Conservation (phyloP, 345 rosid genomes). For the Euphorbia lathyris region DNA sequence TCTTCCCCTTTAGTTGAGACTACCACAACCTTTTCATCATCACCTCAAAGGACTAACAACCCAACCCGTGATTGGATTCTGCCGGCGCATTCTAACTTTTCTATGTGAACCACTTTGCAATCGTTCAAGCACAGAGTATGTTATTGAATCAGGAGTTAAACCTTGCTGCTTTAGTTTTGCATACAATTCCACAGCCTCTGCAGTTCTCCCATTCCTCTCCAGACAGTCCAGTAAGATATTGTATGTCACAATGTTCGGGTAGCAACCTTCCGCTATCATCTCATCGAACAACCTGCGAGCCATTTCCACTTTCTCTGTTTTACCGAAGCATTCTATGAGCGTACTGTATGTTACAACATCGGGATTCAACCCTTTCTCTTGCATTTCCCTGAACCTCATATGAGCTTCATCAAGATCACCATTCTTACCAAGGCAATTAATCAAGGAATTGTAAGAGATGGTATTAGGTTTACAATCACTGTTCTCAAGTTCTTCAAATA, state of each 20-base stretch:
- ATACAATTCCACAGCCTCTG: conserved; percentile 80
- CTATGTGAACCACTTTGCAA: conserved; percentile 69
- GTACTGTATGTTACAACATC: conserved; percentile 94
- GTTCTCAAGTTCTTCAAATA: conserved; percentile 83
- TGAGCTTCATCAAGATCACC: conserved; percentile 97
- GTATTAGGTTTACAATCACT: conserved; percentile 67
- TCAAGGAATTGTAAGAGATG: conserved; percentile 80
- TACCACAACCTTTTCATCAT: neutral
- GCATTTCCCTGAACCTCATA: conserved; percentile 88
- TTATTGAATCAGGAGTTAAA: conserved; percentile 70
- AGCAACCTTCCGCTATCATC: conserved; percentile 78
- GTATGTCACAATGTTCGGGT: conserved; percentile 83
- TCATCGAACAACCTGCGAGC: conserved; percentile 74
- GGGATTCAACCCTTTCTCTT: conserved; percentile 74
- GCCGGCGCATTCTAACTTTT: conserved; percentile 63
- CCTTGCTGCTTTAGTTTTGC: conserved; percentile 55
- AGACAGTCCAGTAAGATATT: conserved; percentile 86
- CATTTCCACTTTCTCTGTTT: conserved; percentile 84
- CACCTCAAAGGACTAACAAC: conserved; percentile 69
- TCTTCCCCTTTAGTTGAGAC: too few species aligned
- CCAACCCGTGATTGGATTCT: conserved; percentile 91
- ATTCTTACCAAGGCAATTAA: conserved; percentile 87
- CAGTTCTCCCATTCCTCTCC: conserved; percentile 74
- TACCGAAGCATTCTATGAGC: conserved; percentile 89
- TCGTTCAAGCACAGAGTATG: conserved; percentile 69